phyloP scores from a whole-genome alignment of 352 stramenopile species.

The Pythium volutum region DNA sequence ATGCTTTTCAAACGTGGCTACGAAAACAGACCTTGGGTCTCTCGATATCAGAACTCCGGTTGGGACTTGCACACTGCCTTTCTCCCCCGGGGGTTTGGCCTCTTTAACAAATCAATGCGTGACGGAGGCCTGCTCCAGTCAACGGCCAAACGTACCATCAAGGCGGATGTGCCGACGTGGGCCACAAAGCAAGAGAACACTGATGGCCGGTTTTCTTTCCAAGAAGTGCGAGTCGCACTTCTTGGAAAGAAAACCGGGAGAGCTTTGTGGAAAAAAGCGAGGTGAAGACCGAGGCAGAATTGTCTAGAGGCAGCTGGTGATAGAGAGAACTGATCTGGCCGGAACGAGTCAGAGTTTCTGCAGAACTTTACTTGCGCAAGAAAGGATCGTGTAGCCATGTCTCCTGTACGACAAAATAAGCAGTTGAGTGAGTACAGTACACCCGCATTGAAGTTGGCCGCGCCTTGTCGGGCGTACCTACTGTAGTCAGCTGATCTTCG shows the following conservation, averaged over 20 bases:
- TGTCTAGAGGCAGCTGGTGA: neutral
- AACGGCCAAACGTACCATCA: no score
- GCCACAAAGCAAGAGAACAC: no score
- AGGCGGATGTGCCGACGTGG: no score
- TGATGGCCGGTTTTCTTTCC: no score
- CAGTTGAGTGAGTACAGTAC: neutral
- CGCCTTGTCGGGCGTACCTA: neutral
- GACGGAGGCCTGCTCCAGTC: no score
- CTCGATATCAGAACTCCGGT: neutral
- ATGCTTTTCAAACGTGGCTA: neutral
- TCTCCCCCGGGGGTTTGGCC: neutral
- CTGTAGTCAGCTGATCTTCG: no score
- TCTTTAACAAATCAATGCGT: no score
- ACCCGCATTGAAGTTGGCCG: neutral
- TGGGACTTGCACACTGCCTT: neutral
- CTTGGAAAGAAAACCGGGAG: neutral
- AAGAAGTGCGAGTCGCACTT: no score
- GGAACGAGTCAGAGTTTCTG: slow-evolving; percentile 3
- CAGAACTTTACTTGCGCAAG: neutral
- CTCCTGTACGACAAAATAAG: neutral
- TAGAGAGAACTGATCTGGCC: slow-evolving; percentile 3
- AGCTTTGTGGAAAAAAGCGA: neutral
- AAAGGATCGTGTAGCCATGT: slow-evolving; percentile 1
- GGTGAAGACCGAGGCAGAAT: neutral
- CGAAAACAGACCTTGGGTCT: neutral